Percentiles rank a stretch among this genome's conserved stretches.
Conservation (phyloP, 2,329 filamentous ascomycete species). For the Thelonectria blattea region DNA sequence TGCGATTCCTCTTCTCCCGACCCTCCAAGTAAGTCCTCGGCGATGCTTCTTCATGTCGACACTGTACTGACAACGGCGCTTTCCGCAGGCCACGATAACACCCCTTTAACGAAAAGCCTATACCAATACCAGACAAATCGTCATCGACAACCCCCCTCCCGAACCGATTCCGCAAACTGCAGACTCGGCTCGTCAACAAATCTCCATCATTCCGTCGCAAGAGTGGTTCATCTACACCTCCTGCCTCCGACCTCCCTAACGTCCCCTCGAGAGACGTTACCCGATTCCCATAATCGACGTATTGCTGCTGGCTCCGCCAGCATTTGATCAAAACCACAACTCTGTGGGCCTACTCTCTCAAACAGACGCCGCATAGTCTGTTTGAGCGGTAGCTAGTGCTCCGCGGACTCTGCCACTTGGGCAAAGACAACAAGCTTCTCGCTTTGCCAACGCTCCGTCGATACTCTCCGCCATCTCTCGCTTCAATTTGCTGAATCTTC, state of each 20-base stretch:
- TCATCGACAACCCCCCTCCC: constrained; percentile 16
- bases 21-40: constrained; percentile 78
- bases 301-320: constrained; percentile 91
- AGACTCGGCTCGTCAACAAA: constrained; percentile 39
- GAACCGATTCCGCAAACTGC: constrained; percentile 38
- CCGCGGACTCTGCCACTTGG: constrained; percentile 67
- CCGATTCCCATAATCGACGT: constrained; percentile 41
- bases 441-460: constrained; percentile 2
- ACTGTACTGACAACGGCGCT: constrained; percentile 6
- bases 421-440: constrained; percentile 37
- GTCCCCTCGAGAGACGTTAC: constrained; percentile 72
- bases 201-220: constrained; percentile 86
- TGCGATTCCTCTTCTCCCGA: constrained; percentile 87
- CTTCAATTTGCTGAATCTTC: constrained; percentile 26
- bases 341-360: constrained; percentile 98
- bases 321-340: constrained; percentile 65
- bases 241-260: constrained; percentile 91
- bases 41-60: background rate
- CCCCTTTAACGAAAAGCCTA: constrained; percentile 51
- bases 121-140: constrained; percentile 35
- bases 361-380: constrained; percentile 92
- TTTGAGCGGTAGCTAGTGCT: constrained; percentile 98
- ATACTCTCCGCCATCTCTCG: constrained; percentile 14
- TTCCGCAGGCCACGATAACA: constrained; percentile 65
- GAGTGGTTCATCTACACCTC: constrained; percentile 83